These are phyloP conservation scores for Collybia sp. DNA, from an alignment of 768 basidiomycete species.

Conservation along the genomic window DNA sequence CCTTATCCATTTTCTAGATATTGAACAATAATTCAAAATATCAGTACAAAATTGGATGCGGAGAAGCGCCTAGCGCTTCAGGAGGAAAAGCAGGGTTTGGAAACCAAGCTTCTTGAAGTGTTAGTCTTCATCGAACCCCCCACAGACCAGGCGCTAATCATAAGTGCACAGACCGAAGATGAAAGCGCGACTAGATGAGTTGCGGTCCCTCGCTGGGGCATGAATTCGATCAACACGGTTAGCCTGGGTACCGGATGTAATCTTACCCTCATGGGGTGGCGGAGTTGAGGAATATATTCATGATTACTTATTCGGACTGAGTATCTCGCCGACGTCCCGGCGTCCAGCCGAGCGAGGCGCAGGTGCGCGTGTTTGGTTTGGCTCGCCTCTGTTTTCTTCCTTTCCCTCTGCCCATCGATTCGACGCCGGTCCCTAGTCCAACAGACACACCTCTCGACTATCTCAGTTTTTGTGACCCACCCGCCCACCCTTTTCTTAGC, in stretches of 20 bases:
- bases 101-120: constrained; percentile 84
- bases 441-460: too few relatives aligned
- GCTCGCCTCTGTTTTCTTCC: too few relatives aligned
- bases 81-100: constrained; percentile 89
- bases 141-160: neutral
- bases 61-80: constrained; percentile 87
- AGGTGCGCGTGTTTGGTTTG: too few relatives aligned
- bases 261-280: too few relatives aligned
- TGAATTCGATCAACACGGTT: constrained; percentile 1
- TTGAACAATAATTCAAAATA: constrained; percentile 1
- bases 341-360: too few relatives aligned
- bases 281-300: too few relatives aligned
- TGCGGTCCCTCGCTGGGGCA: constrained; percentile 31
- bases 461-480: too few relatives aligned
- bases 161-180: constrained; percentile 65
- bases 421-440: too few relatives aligned
- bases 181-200: constrained; percentile 66
- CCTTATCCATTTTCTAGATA: neutral
- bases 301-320: too few relatives aligned
- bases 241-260: neutral
- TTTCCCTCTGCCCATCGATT: too few relatives aligned
- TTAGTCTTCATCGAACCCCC: constrained; percentile 34
- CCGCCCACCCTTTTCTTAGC: too few relatives aligned
- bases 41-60: constrained; percentile 83
- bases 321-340: too few relatives aligned